Evolutionary conservation across 768 basidiomycete genomes (phyloP), one percentile per base, ranked within the genome.

Genomic region (Hortiboletus flavorubellus): DNA sequence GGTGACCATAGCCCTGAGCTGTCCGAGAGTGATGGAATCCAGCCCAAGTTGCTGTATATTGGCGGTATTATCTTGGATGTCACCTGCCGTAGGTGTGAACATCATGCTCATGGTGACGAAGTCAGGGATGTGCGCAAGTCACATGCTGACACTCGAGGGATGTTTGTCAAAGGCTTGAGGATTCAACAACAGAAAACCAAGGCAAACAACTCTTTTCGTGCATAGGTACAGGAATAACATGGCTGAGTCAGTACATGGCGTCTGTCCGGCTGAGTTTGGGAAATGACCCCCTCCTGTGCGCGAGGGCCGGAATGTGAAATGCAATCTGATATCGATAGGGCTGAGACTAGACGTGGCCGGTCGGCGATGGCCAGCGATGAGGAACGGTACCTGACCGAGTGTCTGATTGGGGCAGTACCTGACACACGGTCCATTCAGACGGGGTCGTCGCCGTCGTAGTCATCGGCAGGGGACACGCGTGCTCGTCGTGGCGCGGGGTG

Each of bases 1-100:
- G 42, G 73, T 77, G 50, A 89, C 86, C 76, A 89, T 82, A 44
- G 83, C 80, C 70, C 83, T 88, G 54, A 91, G 81, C 72, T 92
- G 89, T 35, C 89, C 89, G 33, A 92, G 80, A 9, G 86, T 89
- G 64, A 91, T 89, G 16, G 87, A 89, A 67, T 89, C 86, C 33
- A 83, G 75, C 2, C 78, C 78, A 40, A 73, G 75, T 63, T 75
- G 76, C 64, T 72, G 69, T 60, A 64, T 63, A 47, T 43, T 62
- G 61, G 55, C 63, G 29, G 15, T n/a, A 39, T 58, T 59, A 49
- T 72, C 73, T 61, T 77, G 72, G 5, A 59, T 56, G 56, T 71
- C 73, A 15, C 55, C 56, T 15, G 54, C 56, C 2, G 69, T 61
- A 18, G 69, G 65, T 35, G 68, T 65, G 54, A 73, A 68, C n/a